A percentile compares a stretch with the other conserved stretches of the same genome.
These are phyloP conservation scores for Penicillium manginii DNA, from an alignment of 495 filamentous ascomycete species.

Conservation along the genomic window DNA sequence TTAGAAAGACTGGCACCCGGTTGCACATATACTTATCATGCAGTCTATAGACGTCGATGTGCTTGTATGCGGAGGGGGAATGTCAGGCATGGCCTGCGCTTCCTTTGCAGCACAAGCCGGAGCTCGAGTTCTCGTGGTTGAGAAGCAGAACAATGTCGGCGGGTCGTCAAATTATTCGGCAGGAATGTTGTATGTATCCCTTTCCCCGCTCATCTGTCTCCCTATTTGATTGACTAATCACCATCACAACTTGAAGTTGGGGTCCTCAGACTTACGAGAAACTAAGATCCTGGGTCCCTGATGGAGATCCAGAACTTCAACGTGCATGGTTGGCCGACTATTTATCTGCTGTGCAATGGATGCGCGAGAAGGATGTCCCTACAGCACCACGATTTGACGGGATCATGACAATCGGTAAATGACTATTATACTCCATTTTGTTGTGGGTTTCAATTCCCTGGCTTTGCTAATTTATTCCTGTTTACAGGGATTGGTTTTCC, in stretches of 20 bases:
- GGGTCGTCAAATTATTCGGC: conserved; percentile 33
- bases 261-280: conserved; percentile 27
- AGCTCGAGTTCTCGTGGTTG: conserved; percentile 25
- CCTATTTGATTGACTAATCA: neutral
- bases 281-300: conserved; percentile 29
- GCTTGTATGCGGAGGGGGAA: conserved; percentile 33
- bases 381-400: conserved; percentile 30
- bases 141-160: conserved; percentile 27
- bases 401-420: conserved; percentile 34
- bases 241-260: conserved; percentile 20
- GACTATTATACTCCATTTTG: neutral
- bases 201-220: neutral
- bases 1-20: neutral
- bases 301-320: conserved; percentile 27
- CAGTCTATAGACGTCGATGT: conserved; percentile 26
- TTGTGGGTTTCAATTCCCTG: neutral
- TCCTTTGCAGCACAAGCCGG: conserved; percentile 30
- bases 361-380: conserved; percentile 31
- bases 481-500: conserved; percentile 30
- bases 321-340: conserved; percentile 31
- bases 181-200: conserved; percentile 30
- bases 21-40: conserved; percentile 15
- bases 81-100: conserved; percentile 37
- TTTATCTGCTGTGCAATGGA: conserved; percentile 32
- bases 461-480: neutral